A percentile compares a stretch with the other conserved stretches of the same genome.
phyloP scores from a whole-genome alignment of 177 flowering plant genomes.

The Tripterygium wilfordii region DNA sequence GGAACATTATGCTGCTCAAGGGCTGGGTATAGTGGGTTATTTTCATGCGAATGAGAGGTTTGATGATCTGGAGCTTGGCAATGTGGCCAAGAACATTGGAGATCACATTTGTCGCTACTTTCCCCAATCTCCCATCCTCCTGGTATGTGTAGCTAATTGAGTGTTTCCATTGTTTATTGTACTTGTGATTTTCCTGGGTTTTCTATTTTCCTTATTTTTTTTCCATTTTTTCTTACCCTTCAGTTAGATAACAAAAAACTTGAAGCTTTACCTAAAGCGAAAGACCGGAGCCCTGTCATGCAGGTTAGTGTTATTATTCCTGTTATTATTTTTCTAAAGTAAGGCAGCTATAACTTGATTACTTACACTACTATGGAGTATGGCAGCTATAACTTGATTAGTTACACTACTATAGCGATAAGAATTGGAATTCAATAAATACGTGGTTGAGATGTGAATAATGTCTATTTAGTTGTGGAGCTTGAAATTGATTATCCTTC shows the following conservation, averaged over 20 bases:
- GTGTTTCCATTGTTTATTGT: not conserved
- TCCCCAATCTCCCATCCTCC: conserved; percentile 65
- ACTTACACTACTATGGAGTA: no score
- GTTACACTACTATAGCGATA: no score
- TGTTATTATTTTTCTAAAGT: no score
- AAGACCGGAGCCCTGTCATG: conserved; percentile 60
- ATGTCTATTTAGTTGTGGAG: no score
- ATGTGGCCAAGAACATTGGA: conserved; percentile 71
- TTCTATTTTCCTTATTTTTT: not conserved
- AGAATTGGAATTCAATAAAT: not conserved
- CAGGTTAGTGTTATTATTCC: conserved; percentile 41
- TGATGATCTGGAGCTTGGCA: conserved; percentile 60
- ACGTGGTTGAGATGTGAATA: no score
- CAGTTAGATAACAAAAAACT: conserved; percentile 79
- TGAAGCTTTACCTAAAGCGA: conserved; percentile 47
- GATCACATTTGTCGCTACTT: conserved; percentile 73
- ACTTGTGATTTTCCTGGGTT: not conserved
- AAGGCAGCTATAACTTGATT: no score
- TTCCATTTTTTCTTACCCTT: not conserved
- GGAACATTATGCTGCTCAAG: conserved; percentile 55
- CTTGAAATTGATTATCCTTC: no score
- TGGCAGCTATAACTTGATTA: no score
- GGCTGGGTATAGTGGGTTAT: conserved; percentile 65
- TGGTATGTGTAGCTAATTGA: conserved; percentile 36
- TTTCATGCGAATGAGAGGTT: conserved; percentile 84